Percentiles rank a stretch among this genome's conserved stretches.
These are phyloP conservation scores for Myriangium duriaei DNA, from an alignment of 2,329 filamentous ascomycete species.

Conservation along the genomic window DNA sequence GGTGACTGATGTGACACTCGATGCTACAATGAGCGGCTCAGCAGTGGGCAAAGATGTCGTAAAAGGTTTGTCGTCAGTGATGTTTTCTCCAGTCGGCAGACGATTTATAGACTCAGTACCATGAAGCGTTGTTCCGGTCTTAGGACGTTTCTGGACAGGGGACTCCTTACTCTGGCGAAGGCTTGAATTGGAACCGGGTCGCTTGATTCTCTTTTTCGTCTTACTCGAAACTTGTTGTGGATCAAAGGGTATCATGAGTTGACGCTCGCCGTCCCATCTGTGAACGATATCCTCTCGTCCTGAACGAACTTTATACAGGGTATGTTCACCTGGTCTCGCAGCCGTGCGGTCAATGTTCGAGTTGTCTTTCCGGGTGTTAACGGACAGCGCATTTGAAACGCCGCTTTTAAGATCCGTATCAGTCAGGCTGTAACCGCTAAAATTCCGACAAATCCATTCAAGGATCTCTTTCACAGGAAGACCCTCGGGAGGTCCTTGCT, in stretches of 20 bases:
- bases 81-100: too few species aligned
- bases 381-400: slow-evolving; percentile 1
- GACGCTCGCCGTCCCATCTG: slow-evolving; percentile 14
- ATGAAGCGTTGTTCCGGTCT: too few species aligned
- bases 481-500: slow-evolving; percentile 14
- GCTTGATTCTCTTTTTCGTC: too few species aligned
- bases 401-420: slow-evolving; percentile 14
- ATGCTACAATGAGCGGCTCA: too few species aligned
- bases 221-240: not conserved
- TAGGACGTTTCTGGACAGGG: too few species aligned
- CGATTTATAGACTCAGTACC: too few species aligned
- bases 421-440: slow-evolving; percentile 15
- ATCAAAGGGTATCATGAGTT: slow-evolving; percentile 1
- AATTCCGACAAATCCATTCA: slow-evolving; percentile 20
- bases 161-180: too few species aligned
- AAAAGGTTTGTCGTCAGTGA: too few species aligned
- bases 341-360: not conserved
- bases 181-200: too few species aligned
- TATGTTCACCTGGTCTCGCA: not conserved
- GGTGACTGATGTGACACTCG: too few species aligned
- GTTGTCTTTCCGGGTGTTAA: not conserved
- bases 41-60: too few species aligned
- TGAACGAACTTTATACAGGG: slow-evolving; percentile 15
- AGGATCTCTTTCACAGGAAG: slow-evolving; percentile 14
- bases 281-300: slow-evolving; percentile 13